Evolutionary conservation across 257 asterid species (phyloP).

Genomic region (Scutellaria galericulata): DNA sequence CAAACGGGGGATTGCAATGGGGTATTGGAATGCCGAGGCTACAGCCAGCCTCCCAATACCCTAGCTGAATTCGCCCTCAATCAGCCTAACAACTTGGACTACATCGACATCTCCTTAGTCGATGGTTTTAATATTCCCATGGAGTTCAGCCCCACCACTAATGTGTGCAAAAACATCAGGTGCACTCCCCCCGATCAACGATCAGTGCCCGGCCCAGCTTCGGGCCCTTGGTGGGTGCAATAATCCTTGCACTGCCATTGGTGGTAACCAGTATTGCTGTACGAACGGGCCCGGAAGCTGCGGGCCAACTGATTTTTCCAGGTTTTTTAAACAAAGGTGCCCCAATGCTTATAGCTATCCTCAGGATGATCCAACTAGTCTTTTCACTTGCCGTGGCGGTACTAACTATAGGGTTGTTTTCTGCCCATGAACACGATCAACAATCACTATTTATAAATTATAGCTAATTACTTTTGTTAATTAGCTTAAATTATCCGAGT

Average conservation of each 20-base stretch:
- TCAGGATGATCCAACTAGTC: background rate
- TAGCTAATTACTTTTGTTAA: too few species aligned
- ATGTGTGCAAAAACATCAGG: background rate
- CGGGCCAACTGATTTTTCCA: too few species aligned
- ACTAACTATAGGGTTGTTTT: background rate
- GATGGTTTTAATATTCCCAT: background rate
- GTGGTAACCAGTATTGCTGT: too few species aligned
- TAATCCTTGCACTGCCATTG: too few species aligned
- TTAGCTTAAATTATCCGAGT: background rate
- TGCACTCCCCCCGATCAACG: background rate
- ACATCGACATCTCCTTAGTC: slow-evolving; percentile 31
- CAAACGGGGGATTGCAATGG: slow-evolving; percentile 44
- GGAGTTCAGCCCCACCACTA: background rate
- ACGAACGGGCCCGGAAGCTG: too few species aligned
- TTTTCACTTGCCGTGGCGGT: background rate
- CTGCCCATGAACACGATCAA: background rate
- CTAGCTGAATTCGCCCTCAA: slow-evolving; percentile 55
- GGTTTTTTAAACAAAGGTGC: background rate
- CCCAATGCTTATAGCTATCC: background rate
- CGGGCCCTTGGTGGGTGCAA: too few species aligned
- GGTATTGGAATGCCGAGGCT: slow-evolving; percentile 36
- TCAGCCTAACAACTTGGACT: slow-evolving; percentile 41
- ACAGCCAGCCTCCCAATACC: slow-evolving; percentile 47
- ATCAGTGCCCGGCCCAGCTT: too few species aligned
- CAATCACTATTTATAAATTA: too few species aligned